A percentile compares a stretch with the other conserved stretches of the same genome.
These are phyloP conservation scores for Hibiscus tridactylites DNA, from an alignment of 345 rosid genomes.

Conservation along the genomic window DNA sequence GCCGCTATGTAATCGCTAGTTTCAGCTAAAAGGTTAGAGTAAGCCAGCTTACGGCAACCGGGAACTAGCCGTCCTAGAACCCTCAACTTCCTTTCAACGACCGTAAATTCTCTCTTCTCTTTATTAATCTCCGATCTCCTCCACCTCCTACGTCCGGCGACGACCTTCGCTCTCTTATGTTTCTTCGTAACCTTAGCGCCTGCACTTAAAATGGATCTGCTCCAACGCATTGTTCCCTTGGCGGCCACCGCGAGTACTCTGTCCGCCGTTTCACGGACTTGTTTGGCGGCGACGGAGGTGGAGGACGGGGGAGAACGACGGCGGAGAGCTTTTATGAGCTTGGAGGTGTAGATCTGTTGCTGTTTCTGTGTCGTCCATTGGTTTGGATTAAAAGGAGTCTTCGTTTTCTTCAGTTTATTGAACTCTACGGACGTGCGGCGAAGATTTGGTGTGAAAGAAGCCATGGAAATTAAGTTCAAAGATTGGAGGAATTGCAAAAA, in stretches of 20 bases:
- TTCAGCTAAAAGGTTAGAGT: slow-evolving; percentile 59
- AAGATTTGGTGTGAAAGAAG: slow-evolving; percentile 16
- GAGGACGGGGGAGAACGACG: slow-evolving; percentile 32
- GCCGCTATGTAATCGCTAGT: slow-evolving; percentile 85
- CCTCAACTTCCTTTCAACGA: slow-evolving; percentile 43
- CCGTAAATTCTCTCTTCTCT: slow-evolving; percentile 28
- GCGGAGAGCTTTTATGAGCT: slow-evolving; percentile 60
- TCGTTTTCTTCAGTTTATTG: slow-evolving; percentile 37
- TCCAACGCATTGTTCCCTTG: slow-evolving; percentile 31
- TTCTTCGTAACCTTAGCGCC: slow-evolving; percentile 30
- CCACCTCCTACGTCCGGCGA: slow-evolving; percentile 15
- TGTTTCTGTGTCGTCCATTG: slow-evolving; percentile 54
- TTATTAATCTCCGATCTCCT: slow-evolving; percentile 19
- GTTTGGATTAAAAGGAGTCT: slow-evolving; percentile 14
- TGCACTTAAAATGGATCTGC: slow-evolving; percentile 30
- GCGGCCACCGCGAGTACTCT: slow-evolving; percentile 35
- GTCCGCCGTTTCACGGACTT: slow-evolving; percentile 34
- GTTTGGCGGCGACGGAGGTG: slow-evolving; percentile 4
- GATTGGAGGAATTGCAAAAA: neutral
- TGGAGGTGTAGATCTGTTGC: slow-evolving; percentile 60
- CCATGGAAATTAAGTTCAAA: slow-evolving; percentile 8
- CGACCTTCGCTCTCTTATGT: slow-evolving; percentile 38
- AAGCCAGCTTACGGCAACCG: slow-evolving; percentile 66
- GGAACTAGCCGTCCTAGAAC: slow-evolving; percentile 67
- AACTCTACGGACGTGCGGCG: slow-evolving; percentile 32